These are phyloP conservation scores for Xerocomellus amylosporus DNA, from an alignment of 768 basidiomycete genomes.

Conservation along the genomic window DNA sequence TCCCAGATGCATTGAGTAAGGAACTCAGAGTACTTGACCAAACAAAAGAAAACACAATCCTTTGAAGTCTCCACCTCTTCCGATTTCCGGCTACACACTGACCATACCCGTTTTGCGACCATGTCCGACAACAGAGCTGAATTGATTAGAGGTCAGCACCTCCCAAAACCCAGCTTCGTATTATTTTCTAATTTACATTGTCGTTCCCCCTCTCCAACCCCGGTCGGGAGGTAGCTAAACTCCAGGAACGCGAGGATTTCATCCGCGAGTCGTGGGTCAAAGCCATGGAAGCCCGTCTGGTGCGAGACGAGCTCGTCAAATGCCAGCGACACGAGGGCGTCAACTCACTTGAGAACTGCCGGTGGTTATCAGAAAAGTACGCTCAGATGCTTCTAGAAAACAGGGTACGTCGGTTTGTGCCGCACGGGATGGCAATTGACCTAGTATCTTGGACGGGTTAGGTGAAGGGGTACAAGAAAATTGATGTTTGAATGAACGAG, in stretches of 20 bases:
- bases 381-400: constrained; percentile 73
- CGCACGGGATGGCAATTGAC: constrained; percentile 1
- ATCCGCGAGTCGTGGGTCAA: constrained; percentile 93
- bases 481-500: constrained; percentile 46
- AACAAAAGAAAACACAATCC: constrained; percentile 14
- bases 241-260: constrained; percentile 67
- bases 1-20: neutral
- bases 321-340: constrained; percentile 91
- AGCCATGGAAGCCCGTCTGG: constrained; percentile 89
- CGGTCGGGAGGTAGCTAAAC: constrained; percentile 43
- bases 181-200: neutral
- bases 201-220: neutral
- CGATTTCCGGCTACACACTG: neutral
- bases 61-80: neutral
- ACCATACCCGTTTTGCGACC: constrained; percentile 4
- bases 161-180: neutral
- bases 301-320: constrained; percentile 83
- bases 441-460: constrained; percentile 32
- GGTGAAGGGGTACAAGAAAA: constrained; percentile 84
- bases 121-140: constrained; percentile 37
- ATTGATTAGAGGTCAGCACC: constrained; percentile 30
- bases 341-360: constrained; percentile 88
- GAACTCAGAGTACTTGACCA: neutral
- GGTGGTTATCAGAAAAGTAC: constrained; percentile 82
- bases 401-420: constrained; percentile 51